These are phyloP conservation scores for Leccinum subgranulosum DNA, from an alignment of 768 basidiomycete species.

Conservation along the genomic window DNA sequence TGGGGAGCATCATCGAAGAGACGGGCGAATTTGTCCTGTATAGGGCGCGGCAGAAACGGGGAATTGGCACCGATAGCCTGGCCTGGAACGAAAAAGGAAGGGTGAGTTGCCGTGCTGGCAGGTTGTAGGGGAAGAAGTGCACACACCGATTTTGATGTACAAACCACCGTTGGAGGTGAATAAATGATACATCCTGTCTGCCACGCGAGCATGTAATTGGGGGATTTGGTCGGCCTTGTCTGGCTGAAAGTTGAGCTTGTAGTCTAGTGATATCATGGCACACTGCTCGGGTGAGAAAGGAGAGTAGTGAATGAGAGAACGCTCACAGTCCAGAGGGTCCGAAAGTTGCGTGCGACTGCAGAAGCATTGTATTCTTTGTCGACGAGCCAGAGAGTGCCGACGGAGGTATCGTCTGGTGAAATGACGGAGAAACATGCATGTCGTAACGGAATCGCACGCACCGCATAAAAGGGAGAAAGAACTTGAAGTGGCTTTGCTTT, in stretches of 20 bases:
- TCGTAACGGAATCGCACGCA: no score
- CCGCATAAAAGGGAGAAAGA: background rate
- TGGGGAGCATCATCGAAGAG: constrained; percentile 90
- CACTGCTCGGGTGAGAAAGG: constrained; percentile 41
- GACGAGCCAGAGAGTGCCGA: constrained; percentile 34
- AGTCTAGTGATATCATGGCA: constrained; percentile 68
- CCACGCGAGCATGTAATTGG: constrained; percentile 80
- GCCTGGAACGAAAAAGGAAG: constrained; percentile 32
- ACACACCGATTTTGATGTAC: constrained; percentile 77
- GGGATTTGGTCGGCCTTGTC: constrained; percentile 72
- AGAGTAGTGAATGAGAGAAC: background rate
- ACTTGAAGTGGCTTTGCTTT: no score
- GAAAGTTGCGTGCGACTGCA: constrained; percentile 43
- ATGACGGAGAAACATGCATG: constrained; percentile 14
- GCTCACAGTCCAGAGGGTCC: constrained; percentile 50
- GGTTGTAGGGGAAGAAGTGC: constrained; percentile 4
- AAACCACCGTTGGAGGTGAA: constrained; percentile 81
- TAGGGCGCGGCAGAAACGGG: constrained; percentile 76
- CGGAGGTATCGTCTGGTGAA: constrained; percentile 20
- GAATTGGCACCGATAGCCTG: constrained; percentile 86
- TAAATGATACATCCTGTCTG: constrained; percentile 69
- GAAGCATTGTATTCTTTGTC: constrained; percentile 50
- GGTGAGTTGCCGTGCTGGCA: background rate
- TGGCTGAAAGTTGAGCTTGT: constrained; percentile 84
- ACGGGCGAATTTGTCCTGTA: constrained; percentile 76